Base-by-base conservation (phyloP, 2,329 filamentous ascomycete species). In the Aspergillus sp. region DNA sequence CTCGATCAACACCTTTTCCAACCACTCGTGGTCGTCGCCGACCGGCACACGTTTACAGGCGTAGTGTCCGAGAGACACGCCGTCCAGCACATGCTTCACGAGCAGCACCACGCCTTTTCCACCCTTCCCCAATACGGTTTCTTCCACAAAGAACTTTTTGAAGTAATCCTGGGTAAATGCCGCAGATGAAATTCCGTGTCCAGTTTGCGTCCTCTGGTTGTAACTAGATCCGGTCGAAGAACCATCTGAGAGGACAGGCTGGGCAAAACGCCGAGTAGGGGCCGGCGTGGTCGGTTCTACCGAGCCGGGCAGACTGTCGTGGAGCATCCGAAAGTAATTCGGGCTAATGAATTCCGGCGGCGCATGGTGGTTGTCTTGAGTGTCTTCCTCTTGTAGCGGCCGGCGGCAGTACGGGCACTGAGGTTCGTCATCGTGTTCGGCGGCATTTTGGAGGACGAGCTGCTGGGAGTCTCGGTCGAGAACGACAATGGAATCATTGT, bases 31-130 rank as follows among this genome's bases (percentile, higher is more conserved):
- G 70, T 98, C 92, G 72, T 99, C 91, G 15, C 95, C 91, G 3
- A 99, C 95, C 0, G 95, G 96, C 0, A 99, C 93, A 50, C 96
- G 88, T 78, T 99, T 99, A 82, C 95, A 99, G 13, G 95, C 95
- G 77, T 96, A 99, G 66, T 95, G 86, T 1, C 95, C 95, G 1
- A 99, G 83, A 34, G 89, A 86, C 49, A 96, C 94, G 23, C 92
- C 90, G 75, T 98, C 95, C 61, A 99, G 87, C 67, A 96, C 85
- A 78, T 99, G 95, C 62, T 91, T 88, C 9, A 99, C 95, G n/a
- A 98, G 83, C 51, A 99, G 79, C 1, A 99, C 95, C 3, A 99
- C 93, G 0, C 95, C 95, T 74, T 97, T 97, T 3, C 96, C 95
- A 23, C 96, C 95, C 71, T 90, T 87, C 0, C 95, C 95, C 0